Conservation (phyloP, 139 green algal genomes). For the Diplosphaera chodatii region DNA sequence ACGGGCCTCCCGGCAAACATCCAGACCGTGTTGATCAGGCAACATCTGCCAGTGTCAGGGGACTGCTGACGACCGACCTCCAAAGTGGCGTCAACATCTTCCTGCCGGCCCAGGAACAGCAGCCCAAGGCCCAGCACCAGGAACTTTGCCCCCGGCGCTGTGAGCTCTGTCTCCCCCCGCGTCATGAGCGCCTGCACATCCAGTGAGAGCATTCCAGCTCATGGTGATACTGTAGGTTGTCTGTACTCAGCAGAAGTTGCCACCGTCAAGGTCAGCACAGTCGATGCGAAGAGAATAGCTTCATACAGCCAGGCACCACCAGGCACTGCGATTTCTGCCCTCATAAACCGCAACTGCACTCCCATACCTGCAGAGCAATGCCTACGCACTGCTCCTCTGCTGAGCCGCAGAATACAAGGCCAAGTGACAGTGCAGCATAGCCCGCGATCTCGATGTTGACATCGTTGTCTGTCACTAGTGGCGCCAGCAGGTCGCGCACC, state of each 20-base stretch:
- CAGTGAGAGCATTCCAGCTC: no score
- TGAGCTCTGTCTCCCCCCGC: conserved; percentile 74
- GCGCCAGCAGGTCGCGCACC: conserved; percentile 53
- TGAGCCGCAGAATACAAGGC: conserved; percentile 80
- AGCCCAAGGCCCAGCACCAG: conserved; percentile 86
- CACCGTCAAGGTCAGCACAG: no score
- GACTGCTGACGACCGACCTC: conserved; percentile 74
- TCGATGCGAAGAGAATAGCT: no score
- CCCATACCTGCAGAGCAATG: not conserved
- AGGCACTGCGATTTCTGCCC: no score
- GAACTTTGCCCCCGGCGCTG: conserved; percentile 63
- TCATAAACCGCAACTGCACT: no score
- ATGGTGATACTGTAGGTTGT: no score
- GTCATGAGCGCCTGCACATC: conserved; percentile 93
- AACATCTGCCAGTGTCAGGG: no score
- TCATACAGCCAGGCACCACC: no score
- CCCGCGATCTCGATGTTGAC: conserved; percentile 69
- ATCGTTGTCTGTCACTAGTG: conserved; percentile 68
- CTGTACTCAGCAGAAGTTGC: no score
- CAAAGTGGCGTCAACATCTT: conserved; percentile 84
- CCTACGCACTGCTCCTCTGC: conserved; percentile 29
- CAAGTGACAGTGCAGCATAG: conserved; percentile 86
- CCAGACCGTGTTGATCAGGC: no score
- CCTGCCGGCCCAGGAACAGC: conserved; percentile 89
- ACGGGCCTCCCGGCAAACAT: no score